phyloP scores from a whole-genome alignment of 129 eudicot species.

The Flaveria linearis region DNA sequence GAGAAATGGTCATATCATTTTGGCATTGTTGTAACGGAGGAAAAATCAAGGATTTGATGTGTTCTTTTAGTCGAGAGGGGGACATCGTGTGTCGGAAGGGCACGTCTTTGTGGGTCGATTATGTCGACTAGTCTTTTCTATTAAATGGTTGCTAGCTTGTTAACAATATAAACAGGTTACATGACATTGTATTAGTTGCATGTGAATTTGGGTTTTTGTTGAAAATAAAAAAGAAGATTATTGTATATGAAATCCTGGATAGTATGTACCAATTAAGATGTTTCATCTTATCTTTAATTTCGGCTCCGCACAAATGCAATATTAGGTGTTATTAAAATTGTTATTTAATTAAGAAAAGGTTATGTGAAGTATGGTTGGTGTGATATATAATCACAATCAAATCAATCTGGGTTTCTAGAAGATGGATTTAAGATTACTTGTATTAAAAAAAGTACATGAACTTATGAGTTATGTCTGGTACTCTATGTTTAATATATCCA shows the following conservation, averaged over 20 bases:
- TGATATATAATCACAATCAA: too few species aligned
- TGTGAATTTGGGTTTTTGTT: not conserved
- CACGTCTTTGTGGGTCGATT: slow-evolving; percentile 10
- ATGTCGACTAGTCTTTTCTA: not conserved
- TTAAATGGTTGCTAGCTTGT: slow-evolving; percentile 22
- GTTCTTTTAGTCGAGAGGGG: slow-evolving; percentile 22
- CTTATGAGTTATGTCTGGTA: too few species aligned
- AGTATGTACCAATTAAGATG: too few species aligned
- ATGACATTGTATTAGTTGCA: not conserved
- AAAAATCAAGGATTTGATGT: slow-evolving; percentile 23
- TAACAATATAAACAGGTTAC: slow-evolving; percentile 6
- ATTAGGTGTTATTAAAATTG: too few species aligned
- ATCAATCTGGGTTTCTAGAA: too few species aligned
- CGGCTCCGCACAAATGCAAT: too few species aligned
- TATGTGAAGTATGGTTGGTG: too few species aligned
- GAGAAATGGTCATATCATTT: slow-evolving; percentile 23
- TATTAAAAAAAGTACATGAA: too few species aligned
- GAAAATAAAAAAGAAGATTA: not conserved
- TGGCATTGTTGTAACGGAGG: slow-evolving; percentile 23
- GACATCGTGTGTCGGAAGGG: slow-evolving; percentile 19
- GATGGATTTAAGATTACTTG: too few species aligned
- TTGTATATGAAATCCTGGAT: not conserved
- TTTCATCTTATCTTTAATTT: too few species aligned
- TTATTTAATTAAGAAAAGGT: too few species aligned
- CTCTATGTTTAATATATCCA: too few species aligned